phyloP scores from a whole-genome alignment of 163 green algal genomes.

The Smithsoniella earleae region DNA sequence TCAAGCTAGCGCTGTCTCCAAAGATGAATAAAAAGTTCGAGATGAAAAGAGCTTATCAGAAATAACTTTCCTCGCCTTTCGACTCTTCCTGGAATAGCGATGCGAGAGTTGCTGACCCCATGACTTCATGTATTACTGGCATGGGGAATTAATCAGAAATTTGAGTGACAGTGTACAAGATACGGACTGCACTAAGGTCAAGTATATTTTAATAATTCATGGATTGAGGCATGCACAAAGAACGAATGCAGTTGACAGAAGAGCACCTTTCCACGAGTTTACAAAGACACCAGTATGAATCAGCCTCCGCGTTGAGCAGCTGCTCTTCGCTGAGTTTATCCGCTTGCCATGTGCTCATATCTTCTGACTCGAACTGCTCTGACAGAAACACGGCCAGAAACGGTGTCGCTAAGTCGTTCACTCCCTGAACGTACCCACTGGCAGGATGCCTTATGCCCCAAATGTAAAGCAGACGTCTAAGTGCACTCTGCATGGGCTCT shows the following conservation, averaged over 20 bases:
- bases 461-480: constrained; percentile 91
- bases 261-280: constrained; percentile 71
- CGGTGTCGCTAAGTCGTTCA: constrained; percentile 95
- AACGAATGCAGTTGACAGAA: not conserved
- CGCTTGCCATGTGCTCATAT: constrained; percentile 52
- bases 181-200: too few relatives aligned
- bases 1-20: too few relatives aligned
- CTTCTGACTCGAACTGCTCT: constrained; percentile 49
- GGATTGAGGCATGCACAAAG: too few relatives aligned
- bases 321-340: constrained; percentile 44
- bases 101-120: not conserved
- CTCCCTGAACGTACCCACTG: constrained; percentile 90
- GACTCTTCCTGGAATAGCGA: too few relatives aligned
- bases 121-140: not conserved
- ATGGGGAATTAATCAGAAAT: not conserved
- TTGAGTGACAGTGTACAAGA: too few relatives aligned
- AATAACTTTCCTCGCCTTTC: too few relatives aligned
- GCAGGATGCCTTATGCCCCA: constrained; percentile 84
- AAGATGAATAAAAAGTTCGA: too few relatives aligned
- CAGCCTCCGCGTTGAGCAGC: constrained; percentile 72
- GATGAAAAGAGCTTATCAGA: too few relatives aligned
- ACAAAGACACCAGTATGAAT: constrained; percentile 95
- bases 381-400: constrained; percentile 86
- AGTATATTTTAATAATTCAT: too few relatives aligned
- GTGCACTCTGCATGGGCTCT: constrained; percentile 64